These are phyloP conservation scores for Rossbeevera mucosa DNA, from an alignment of 768 basidiomycete species.

Conservation along the genomic window DNA sequence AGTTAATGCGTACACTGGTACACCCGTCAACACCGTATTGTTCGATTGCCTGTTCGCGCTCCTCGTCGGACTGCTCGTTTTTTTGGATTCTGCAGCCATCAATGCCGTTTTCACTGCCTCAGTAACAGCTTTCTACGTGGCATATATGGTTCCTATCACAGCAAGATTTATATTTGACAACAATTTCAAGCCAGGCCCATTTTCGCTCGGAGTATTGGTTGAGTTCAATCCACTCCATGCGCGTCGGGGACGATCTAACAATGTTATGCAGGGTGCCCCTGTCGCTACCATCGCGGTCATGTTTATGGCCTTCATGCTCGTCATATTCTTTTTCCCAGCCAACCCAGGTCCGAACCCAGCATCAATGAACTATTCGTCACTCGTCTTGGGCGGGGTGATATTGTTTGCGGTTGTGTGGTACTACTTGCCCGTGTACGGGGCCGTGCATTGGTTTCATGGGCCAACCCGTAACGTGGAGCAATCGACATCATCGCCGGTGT, in stretches of 20 bases:
- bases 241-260: not conserved
- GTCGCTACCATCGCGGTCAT: conserved; percentile 48
- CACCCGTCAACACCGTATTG: conserved; percentile 60
- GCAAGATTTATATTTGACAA: conserved; percentile 46
- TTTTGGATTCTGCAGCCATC: conserved; percentile 50
- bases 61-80: conserved; percentile 48
- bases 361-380: conserved; percentile 68
- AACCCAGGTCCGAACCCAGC: conserved; percentile 40
- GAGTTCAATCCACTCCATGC: conserved; percentile 2
- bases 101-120: conserved; percentile 51
- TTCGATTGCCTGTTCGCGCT: conserved; percentile 39
- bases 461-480: conserved; percentile 44
- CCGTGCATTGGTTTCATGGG: conserved; percentile 64
- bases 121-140: conserved; percentile 41
- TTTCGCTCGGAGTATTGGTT: conserved; percentile 40
- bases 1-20: conserved; percentile 45
- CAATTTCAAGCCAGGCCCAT: conserved; percentile 42
- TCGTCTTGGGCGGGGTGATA: conserved; percentile 58
- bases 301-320: conserved; percentile 61
- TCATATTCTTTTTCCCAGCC: conserved; percentile 60
- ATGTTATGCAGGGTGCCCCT: conserved; percentile 42
- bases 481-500: not conserved
- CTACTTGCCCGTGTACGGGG: conserved; percentile 66
- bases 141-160: conserved; percentile 42
- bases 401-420: conserved; percentile 55